phyloP scores from a whole-genome alignment of 352 stramenopile species.

The Pythium biforme region DNA sequence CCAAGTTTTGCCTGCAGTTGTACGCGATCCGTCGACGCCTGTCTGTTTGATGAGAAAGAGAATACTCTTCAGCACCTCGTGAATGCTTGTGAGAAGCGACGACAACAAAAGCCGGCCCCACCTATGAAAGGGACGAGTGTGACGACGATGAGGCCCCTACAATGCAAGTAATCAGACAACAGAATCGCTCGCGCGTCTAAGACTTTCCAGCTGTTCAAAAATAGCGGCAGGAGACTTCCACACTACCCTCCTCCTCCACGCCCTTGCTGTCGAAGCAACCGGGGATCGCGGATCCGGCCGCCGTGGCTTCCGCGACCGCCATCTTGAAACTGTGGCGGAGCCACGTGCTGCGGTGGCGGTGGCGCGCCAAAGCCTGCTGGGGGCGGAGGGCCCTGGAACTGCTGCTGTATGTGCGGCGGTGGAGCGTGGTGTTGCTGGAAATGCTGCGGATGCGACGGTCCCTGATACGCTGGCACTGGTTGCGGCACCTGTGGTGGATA shows the following conservation, averaged over 20 bases:
- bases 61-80: too few species aligned
- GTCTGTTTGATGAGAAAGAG: too few species aligned
- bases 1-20: too few species aligned
- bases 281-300: slow-evolving; percentile 19
- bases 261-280: slow-evolving; percentile 22
- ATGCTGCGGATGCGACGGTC: slow-evolving; percentile 1
- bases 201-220: slow-evolving; percentile 18
- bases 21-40: too few species aligned
- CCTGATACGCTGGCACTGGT: not conserved
- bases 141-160: not conserved
- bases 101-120: not conserved
- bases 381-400: slow-evolving; percentile 8
- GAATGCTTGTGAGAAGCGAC: not conserved
- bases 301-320: slow-evolving; percentile 2
- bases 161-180: not conserved
- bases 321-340: slow-evolving; percentile 11
- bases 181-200: slow-evolving; percentile 2
- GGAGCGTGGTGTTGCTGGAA: slow-evolving; percentile 9
- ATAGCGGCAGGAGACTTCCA: not conserved
- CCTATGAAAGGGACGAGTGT: not conserved
- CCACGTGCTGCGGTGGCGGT: not conserved
- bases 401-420: not conserved
- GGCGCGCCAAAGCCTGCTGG: slow-evolving; percentile 4
- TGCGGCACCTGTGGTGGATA: slow-evolving; percentile 1
- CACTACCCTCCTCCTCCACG: slow-evolving; percentile 7